Evolutionary conservation across 2,329 filamentous ascomycete species (phyloP).

Genomic region (Aspergillus transmontanensis): DNA sequence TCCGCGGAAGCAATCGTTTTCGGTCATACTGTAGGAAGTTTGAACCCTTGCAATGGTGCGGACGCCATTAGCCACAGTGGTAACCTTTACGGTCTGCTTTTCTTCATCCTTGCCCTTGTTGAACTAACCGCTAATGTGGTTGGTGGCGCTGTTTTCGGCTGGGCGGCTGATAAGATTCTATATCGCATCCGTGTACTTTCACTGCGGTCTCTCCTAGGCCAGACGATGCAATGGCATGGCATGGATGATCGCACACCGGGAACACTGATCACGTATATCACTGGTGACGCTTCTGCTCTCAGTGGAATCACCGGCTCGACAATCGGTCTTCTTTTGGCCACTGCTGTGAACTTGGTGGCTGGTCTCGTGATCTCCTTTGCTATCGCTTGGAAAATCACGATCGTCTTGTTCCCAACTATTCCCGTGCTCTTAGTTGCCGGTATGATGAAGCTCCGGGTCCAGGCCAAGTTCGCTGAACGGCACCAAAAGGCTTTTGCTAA

Average conservation of each 20-base stretch:
- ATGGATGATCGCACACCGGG: conserved; percentile 63
- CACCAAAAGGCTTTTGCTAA: conserved; percentile 54
- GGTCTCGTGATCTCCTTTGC: conserved; percentile 70
- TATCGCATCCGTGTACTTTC: conserved; percentile 64
- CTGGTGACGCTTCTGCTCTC: conserved; percentile 67
- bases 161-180: conserved; percentile 64
- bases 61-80: conserved; percentile 53
- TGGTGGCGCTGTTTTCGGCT: conserved; percentile 60
- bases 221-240: conserved; percentile 71
- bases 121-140: conserved; percentile 62
- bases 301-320: conserved; percentile 71
- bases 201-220: conserved; percentile 64
- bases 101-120: conserved; percentile 61
- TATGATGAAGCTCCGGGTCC: conserved; percentile 66
- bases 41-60: conserved; percentile 56
- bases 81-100: conserved; percentile 57
- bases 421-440: conserved; percentile 69
- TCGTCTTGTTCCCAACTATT: conserved; percentile 70
- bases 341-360: conserved; percentile 67
- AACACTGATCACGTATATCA: conserved; percentile 66
- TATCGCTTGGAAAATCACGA: conserved; percentile 73
- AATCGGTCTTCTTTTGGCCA: conserved; percentile 68
- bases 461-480: conserved; percentile 60
- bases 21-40: conserved; percentile 58
- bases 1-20: conserved; percentile 61